Base-by-base conservation (phyloP, 805 yeast species). In the Scheffersomyces ergatensis region DNA sequence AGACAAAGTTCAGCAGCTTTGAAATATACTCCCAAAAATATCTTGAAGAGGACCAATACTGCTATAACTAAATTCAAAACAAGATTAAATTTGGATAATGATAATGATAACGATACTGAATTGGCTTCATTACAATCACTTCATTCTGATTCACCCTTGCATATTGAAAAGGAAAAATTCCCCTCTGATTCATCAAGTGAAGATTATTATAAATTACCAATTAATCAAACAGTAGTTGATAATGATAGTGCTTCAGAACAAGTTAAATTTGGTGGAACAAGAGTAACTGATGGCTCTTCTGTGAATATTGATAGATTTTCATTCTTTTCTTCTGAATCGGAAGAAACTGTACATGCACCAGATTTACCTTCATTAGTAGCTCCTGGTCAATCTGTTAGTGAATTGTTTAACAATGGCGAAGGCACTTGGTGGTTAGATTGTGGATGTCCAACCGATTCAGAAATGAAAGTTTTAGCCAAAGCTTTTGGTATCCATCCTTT, bases 361-460 rank as follows among this genome's bases (percentile, higher is more conserved):
- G 96, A 89, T 55, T 75, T 92, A 30, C 84, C 93, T 2, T 80
- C 93, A 1, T 65, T 92, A 40, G 78, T 87, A 2, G 67, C 66
- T n/a, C 79, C 82, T 2, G 85, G 80, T 1, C 77, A 80, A 49
- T 70, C 83, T 2, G 79, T 86, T 51, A 73, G 81, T 42, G 78
- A 80, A n/a, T 62, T 89, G 34, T 89, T 90, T 58, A 75, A 77
- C 40, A 76, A 78, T 34, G 83, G 83, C 15, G 82, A 83, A 42
- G 84, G 89, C 2, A 82, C 89, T 5, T 90, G 98, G 98, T 92
- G 97, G 97, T 69, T 93, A 33, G 97, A 93, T 61, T 89, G 97
- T 58, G 72, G 81, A 32, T 85, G 96, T 56, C 98, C 99, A 5
- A 88, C 97, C 0, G 98, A 92, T 57, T 82, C 82, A 16, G 99